Percentiles rank a stretch among this genome's conserved stretches.
phyloP scores from a whole-genome alignment of 495 filamentous ascomycete species.

The Aeminium ludgeri region DNA sequence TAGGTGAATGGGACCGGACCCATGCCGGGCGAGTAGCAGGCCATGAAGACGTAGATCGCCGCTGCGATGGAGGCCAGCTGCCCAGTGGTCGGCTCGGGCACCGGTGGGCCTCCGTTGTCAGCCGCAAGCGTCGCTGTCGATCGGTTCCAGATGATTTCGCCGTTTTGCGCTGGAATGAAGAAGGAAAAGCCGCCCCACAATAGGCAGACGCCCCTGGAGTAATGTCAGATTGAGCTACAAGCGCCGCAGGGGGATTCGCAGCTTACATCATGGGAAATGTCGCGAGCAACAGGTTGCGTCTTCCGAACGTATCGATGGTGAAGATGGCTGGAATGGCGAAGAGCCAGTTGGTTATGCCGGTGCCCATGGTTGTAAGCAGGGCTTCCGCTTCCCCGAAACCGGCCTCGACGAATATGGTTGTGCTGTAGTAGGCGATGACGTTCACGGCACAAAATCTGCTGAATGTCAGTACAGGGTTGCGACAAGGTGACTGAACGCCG shows the following conservation, averaged over 20 bases:
- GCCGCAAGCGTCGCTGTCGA: too few relatives aligned
- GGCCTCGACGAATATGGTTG: slow-evolving; percentile 52
- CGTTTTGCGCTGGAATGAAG: too few relatives aligned
- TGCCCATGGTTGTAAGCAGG: slow-evolving; percentile 59
- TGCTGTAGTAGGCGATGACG: slow-evolving; percentile 66
- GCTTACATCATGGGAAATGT: slow-evolving; percentile 76
- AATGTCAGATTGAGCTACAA: too few relatives aligned
- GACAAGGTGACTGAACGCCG: neutral
- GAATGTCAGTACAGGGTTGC: too few relatives aligned
- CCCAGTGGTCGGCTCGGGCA: neutral
- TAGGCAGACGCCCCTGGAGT: too few relatives aligned
- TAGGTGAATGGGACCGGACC: slow-evolving; percentile 77
- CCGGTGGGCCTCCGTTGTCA: too few relatives aligned
- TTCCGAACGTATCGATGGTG: slow-evolving; percentile 73
- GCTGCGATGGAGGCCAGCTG: slow-evolving; percentile 1
- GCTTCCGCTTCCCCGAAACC: slow-evolving; percentile 41
- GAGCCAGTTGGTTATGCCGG: slow-evolving; percentile 62
- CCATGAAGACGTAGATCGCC: slow-evolving; percentile 36
- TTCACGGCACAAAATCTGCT: too few relatives aligned
- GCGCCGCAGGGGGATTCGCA: too few relatives aligned
- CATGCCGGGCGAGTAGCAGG: slow-evolving; percentile 65
- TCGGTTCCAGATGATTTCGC: too few relatives aligned
- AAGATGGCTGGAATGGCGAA: slow-evolving; percentile 64
- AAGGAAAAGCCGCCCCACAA: too few relatives aligned
- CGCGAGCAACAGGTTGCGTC: slow-evolving; percentile 57